Conservation (phyloP, 2,329 filamentous ascomycete species). For the Paecilomyces sp. region DNA sequence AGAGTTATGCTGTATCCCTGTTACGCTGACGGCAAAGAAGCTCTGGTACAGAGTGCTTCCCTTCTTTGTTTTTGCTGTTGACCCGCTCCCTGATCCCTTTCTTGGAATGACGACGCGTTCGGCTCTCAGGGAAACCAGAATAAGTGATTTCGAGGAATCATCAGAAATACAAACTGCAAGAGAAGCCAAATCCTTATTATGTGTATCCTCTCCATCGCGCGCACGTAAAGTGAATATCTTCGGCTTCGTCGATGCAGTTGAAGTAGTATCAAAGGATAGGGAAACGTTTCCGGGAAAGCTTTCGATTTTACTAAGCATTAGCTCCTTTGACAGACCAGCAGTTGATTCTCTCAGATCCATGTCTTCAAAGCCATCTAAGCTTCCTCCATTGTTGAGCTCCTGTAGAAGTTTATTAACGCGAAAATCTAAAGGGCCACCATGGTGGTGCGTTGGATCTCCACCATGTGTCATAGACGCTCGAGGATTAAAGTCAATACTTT, state of each 20-base stretch:
- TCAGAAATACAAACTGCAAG: conserved; percentile 61
- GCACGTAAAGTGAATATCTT: conserved; percentile 59
- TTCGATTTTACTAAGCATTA: conserved; percentile 65
- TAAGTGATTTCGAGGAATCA: conserved; percentile 57
- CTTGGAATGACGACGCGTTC: conserved; percentile 33
- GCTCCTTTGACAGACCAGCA: conserved; percentile 63
- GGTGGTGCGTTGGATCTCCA: conserved; percentile 38
- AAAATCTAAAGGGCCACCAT: conserved; percentile 60
- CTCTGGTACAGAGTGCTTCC: conserved; percentile 14
- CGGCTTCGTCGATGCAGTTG: conserved; percentile 18
- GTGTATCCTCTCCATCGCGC: conserved; percentile 22
- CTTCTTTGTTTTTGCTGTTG: conserved; percentile 18
- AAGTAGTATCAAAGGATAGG: conserved; percentile 20
- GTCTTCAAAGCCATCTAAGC: conserved; percentile 62
- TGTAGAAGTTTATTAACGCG: conserved; percentile 65
- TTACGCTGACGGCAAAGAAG: conserved; percentile 26
- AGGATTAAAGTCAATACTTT: conserved; percentile 50
- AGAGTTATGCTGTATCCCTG: conserved; percentile 51
- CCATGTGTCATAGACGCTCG: conserved; percentile 51
- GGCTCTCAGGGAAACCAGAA: conserved; percentile 58
- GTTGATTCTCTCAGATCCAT: conserved; percentile 69
- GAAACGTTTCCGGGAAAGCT: conserved; percentile 53
- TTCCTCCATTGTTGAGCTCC: conserved; percentile 54
- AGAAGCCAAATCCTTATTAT: conserved; percentile 22
- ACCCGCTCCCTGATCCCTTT: conserved; percentile 14